Evolutionary conservation across 805 yeast genomes (phyloP).

Genomic region (Zygosaccharomyces rouxii): DNA sequence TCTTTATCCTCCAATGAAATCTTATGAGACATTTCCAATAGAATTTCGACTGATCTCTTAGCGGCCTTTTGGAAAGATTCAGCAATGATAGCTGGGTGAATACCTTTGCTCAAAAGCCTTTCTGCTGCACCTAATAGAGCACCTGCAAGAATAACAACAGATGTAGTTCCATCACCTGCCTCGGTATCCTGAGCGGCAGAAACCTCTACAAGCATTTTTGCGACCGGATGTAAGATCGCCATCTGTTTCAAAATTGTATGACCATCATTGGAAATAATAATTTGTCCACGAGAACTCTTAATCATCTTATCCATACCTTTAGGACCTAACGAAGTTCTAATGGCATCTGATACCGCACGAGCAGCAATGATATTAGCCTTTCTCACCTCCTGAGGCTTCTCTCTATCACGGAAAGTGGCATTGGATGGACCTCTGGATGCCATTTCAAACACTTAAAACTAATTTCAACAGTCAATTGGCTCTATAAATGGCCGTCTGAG

Average conservation of each 20-base stretch:
- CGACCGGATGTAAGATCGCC: conserved; percentile 99
- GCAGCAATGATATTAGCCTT: conserved; percentile 87
- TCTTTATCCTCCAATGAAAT: conserved; percentile 78
- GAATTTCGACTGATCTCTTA: conserved; percentile 69
- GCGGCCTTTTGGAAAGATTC: conserved; percentile 93
- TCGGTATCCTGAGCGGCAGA: conserved; percentile 97
- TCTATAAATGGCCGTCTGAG: background rate
- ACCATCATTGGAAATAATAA: conserved; percentile 95
- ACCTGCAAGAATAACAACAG: conserved; percentile 94
- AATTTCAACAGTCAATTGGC: background rate
- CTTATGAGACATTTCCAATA: conserved; percentile 78
- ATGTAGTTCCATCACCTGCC: conserved; percentile 99
- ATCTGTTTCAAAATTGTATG: conserved; percentile 94
- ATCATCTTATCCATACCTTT: conserved; percentile 99
- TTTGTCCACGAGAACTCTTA: conserved; percentile 87
- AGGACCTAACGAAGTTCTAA: conserved; percentile 93
- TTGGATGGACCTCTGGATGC: conserved; percentile 50
- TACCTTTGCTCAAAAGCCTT: conserved; percentile 77
- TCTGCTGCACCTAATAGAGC: conserved; percentile 94
- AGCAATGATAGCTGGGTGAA: conserved; percentile 92
- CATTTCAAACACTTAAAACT: conserved; percentile 12
- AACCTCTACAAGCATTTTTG: conserved; percentile 95
- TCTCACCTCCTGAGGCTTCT: conserved; percentile 93
- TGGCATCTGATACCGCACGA: conserved; percentile 91
- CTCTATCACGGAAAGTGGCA: conserved; percentile 87